Conservation (phyloP, 2,329 filamentous ascomycete genomes). For the Scopulariopsis brevicaulis region DNA sequence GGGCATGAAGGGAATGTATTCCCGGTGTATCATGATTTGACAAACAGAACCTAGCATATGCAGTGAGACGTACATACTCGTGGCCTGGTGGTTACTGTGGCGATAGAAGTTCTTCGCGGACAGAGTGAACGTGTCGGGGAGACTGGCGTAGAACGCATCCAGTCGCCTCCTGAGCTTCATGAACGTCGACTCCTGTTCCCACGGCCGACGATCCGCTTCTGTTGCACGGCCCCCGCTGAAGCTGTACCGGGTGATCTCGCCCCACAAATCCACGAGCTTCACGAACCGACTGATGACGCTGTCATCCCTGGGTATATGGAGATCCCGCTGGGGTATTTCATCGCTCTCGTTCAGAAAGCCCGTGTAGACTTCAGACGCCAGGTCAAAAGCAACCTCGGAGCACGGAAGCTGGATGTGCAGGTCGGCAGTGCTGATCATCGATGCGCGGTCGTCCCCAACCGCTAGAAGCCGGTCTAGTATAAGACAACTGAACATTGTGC, state of each 20-base stretch:
- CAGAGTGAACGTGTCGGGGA: constrained; percentile 46
- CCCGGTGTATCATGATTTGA: constrained; percentile 37
- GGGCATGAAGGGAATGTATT: constrained; percentile 15
- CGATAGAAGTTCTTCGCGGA: constrained; percentile 51
- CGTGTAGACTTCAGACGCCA: constrained; percentile 44
- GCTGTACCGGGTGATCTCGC: constrained; percentile 45
- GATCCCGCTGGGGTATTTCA: constrained; percentile 5
- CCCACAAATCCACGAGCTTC: constrained; percentile 47
- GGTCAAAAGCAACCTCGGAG: constrained; percentile 52
- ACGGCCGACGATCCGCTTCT: constrained; percentile 40
- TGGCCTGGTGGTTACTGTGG: constrained; percentile 52
- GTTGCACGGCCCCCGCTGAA: constrained; percentile 38
- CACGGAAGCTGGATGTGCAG: constrained; percentile 57
- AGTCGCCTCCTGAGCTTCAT: constrained; percentile 38
- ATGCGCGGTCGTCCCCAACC: constrained; percentile 48
- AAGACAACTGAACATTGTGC: constrained; percentile 67
- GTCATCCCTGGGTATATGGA: constrained; percentile 22
- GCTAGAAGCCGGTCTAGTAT: constrained; percentile 60
- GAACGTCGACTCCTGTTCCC: constrained; percentile 45
- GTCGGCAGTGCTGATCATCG: constrained; percentile 46
- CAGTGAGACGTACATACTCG: constrained; percentile 53
- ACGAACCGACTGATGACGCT: constrained; percentile 41
- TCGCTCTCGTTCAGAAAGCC: constrained; percentile 27
- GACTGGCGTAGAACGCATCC: constrained; percentile 18
- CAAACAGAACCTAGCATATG: constrained; percentile 57